Base-by-base conservation (phyloP, 225 moss, liverwort and hornwort genomes). In the Physcomitrellopsis africana region DNA sequence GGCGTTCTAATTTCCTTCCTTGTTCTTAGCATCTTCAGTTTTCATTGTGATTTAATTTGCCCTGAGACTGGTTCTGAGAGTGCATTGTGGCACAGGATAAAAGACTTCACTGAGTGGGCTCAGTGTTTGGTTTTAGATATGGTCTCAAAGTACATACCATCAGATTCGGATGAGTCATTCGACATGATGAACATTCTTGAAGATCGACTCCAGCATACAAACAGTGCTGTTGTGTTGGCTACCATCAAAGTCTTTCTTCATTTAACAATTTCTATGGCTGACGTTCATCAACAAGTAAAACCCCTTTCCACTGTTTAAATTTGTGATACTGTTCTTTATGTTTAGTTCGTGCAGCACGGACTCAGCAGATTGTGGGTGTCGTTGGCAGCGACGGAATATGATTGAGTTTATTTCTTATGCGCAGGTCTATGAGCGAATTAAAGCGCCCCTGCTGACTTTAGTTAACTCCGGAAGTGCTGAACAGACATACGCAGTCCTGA, bases 361-460 rank as follows among this genome's bases (percentile, higher is more conserved):
- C 55, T 70, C 48, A 80, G 64, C 56, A 68, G 15, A 52, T 69
- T 66, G 72, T 54, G 69, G 56, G 60, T 55, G 61, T 14, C 29
- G 46, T 74, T 77, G 55, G 56, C 44, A 56, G 16, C 52, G 63
- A 62, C 24, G 11, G 14, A 60, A 37, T 8, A 32, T 75, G 24
- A 75, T 64, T 74, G 72, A 23, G 55, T 70, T 20, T 85, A 9
- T 88, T 57, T 37, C 4, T 37, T 37, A 37, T 77, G 61, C 63
- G 42, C 90, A 97, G 97, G 97, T 99, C 49, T 99, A 91, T 71
- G 97, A 94, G 84, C 91, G 97, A 69, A 93, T 99, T 72, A 99
- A 99, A 83, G 94, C 94, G 62, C 97, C 97, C 15, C 77, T 99
- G 93, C 81, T 99, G 63, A 99, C 97, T 22, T 89, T 99, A n/a